Evolutionary conservation across 257 asterid species (phyloP), one percentile per base, ranked within the genome.

Genomic region (Phtheirospermum japonicum): DNA sequence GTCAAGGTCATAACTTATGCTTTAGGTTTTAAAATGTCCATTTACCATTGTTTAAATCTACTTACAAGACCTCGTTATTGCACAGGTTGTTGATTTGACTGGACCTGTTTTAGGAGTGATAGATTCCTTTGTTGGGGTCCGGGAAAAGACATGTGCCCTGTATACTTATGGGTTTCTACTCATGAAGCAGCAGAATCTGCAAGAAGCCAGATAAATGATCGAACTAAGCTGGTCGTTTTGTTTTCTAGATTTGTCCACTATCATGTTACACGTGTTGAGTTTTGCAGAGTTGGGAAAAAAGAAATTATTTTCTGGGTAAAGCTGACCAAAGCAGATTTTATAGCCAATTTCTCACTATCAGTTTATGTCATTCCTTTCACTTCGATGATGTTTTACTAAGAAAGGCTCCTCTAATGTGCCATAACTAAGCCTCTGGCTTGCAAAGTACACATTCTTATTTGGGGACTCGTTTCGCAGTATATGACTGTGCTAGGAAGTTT

Each of bases 381-480:
- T 19, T 50, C 13, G 2, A 20, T 50, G 39, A 30, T 11, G 16
- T 5, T 16, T 51, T 49, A 19, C 32, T 3, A 16, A n/a, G 62
- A 37, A 45, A 57, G 59, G 66, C 50, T 37, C 61, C 2, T 0
- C 54, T 23, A 20, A 18, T 54, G 18, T 46, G 50, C 58, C 11
- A 3, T 70, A 30, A 62, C 28, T 56, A n/a, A n/a, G n/a, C n/a
- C 56, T 73, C 95, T 49, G 99, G 97, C 63, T 82, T 92, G 86
- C 99, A 92, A 80, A 86, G 80, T 16, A 87, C 99, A 16, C 96
- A 92, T 65, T 77, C 81, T 57, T 74, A 71, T 70, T 71, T 87
- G 79, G 99, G 97, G 65, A 79, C 95, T 92, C 10, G 97, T 89
- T 80, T 89, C 99, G 12, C 97, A 89, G 82, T 92, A 89, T 79